Conservation (phyloP, 2,329 filamentous ascomycete species). For the Microcera coccophila region DNA sequence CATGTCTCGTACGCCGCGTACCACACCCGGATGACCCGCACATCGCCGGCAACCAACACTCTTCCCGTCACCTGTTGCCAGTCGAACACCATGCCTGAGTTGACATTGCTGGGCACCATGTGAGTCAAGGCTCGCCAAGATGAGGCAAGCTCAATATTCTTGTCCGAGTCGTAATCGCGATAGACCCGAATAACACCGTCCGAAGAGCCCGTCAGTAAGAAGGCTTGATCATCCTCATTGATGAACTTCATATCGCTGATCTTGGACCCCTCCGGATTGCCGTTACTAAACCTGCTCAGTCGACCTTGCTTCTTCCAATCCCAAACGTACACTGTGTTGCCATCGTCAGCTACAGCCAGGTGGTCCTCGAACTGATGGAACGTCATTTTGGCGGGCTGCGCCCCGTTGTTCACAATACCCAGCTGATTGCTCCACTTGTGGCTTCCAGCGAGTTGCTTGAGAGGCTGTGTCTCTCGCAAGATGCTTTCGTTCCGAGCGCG, state of each 20-base stretch:
- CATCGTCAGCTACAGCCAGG: conserved; percentile 86
- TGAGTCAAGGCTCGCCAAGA: conserved; percentile 90
- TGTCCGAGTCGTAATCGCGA: conserved; percentile 78
- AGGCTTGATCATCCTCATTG: conserved; percentile 95
- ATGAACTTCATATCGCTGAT: conserved; percentile 97
- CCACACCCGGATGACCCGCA: conserved; percentile 94
- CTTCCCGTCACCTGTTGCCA: conserved; percentile 98
- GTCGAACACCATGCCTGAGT: conserved; percentile 93
- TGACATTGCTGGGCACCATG: conserved; percentile 88
- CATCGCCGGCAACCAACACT: conserved; percentile 91
- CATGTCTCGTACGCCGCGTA: conserved; percentile 92
- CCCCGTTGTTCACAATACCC: conserved; percentile 81
- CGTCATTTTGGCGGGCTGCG: conserved; percentile 86
- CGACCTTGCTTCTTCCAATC: conserved; percentile 79
- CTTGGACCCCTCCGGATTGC: conserved; percentile 83
- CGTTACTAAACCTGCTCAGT: conserved; percentile 85
- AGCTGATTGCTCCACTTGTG: conserved; percentile 83
- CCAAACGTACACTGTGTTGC: conserved; percentile 87
- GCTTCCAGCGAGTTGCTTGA: conserved; percentile 81
- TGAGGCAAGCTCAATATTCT: conserved; percentile 77
- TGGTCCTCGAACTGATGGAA: conserved; percentile 99
- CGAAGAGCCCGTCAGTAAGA: conserved; percentile 90
- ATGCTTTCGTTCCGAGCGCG: conserved; percentile 90
- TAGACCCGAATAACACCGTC: conserved; percentile 94
- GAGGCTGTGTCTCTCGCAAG: conserved; percentile 84